Evolutionary conservation across 805 yeast species (phyloP).

Genomic region (Kregervanrija delftensis): DNA sequence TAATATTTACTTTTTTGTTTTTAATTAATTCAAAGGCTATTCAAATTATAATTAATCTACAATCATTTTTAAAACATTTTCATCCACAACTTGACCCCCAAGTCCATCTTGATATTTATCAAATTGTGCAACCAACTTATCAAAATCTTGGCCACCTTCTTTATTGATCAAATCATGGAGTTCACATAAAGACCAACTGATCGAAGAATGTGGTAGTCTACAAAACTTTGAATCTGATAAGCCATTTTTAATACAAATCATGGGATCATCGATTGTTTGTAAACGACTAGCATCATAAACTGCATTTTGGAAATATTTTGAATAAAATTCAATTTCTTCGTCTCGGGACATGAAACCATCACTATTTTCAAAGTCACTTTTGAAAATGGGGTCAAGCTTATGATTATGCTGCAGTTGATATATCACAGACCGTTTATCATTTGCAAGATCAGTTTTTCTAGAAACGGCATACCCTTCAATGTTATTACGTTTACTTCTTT

Average conservation of each 20-base stretch:
- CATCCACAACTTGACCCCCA: no score
- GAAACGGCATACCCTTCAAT: not conserved
- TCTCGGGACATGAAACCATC: conserved; percentile 37
- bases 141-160: not conserved
- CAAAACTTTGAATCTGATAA: conserved; percentile 10
- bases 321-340: conserved; percentile 34
- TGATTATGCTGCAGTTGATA: conserved; percentile 4
- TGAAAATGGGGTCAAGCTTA: conserved; percentile 16
- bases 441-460: not conserved
- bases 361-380: conserved; percentile 16
- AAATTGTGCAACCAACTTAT: no score
- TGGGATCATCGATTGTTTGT: conserved; percentile 18
- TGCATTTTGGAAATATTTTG: conserved; percentile 25
- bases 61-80: not conserved
- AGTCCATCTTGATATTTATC: no score
- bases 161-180: conserved; percentile 5
- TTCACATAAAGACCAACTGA: conserved; percentile 15
- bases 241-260: conserved; percentile 12
- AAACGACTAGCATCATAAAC: conserved; percentile 9
- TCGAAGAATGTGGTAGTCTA: conserved; percentile 18
- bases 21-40: not conserved
- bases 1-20: not conserved
- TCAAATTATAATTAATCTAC: not conserved
- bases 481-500: not conserved
- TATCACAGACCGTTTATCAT: conserved; percentile 8